These are phyloP conservation scores for Porogramme epimiltina DNA, from an alignment of 1,284 basidiomycete species.

Conservation along the genomic window DNA sequence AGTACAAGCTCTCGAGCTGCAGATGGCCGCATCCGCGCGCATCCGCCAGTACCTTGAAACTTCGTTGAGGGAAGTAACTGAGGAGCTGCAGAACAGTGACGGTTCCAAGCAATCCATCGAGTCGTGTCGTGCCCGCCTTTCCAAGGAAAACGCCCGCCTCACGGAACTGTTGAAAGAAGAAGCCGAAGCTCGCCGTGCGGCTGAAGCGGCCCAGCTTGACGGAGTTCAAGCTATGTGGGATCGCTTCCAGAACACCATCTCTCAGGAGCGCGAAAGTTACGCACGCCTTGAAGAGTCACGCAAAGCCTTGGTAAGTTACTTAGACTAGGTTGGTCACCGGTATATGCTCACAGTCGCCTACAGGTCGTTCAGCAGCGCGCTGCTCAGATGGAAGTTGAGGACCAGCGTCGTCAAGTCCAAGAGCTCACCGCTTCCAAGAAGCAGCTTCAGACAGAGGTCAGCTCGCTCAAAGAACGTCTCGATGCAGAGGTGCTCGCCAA, in stretches of 20 bases:
- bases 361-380: conserved; percentile 72
- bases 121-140: conserved; percentile 55
- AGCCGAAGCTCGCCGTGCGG: conserved; percentile 59
- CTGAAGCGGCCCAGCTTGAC: conserved; percentile 63
- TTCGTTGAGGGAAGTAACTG: conserved; percentile 61
- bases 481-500: conserved; percentile 54
- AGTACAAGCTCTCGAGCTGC: conserved; percentile 67
- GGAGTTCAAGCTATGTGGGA: conserved; percentile 70
- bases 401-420: conserved; percentile 59
- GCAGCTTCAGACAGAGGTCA: conserved; percentile 59
- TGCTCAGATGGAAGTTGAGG: conserved; percentile 64
- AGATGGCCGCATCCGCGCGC: conserved; percentile 68
- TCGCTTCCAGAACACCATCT: conserved; percentile 65
- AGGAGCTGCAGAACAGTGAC: conserved; percentile 66
- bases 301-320: conserved; percentile 65
- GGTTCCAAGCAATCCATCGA: conserved; percentile 68
- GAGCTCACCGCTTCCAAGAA: conserved; percentile 60
- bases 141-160: conserved; percentile 61
- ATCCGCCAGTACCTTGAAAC: conserved; percentile 68
- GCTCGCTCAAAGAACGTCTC: conserved; percentile 55
- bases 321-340: too few species aligned
- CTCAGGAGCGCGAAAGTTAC: conserved; percentile 63
- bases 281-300: conserved; percentile 69
- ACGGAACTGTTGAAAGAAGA: conserved; percentile 65
- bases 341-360: conserved; percentile 5